These are phyloP conservation scores for Limonium bicolor DNA, from an alignment of 148 eudicot species.

Conservation along the genomic window DNA sequence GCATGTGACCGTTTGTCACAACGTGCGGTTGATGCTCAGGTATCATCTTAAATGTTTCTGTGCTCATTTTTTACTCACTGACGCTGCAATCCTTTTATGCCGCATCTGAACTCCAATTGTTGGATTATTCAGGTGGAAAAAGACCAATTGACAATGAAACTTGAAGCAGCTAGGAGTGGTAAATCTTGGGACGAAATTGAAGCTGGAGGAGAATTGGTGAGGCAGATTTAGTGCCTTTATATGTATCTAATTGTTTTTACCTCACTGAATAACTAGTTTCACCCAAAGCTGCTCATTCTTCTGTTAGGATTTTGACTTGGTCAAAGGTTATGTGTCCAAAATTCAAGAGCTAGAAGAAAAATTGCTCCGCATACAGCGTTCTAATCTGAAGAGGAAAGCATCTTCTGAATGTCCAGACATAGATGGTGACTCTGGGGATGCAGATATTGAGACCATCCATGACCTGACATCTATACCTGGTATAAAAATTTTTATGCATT, in stretches of 20 bases:
- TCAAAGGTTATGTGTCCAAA: conserved; percentile 50
- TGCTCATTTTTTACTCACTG: background rate
- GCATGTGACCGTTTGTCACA: conserved; percentile 62
- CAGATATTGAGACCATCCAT: no score
- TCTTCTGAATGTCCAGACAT: conserved; percentile 28
- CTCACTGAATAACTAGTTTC: background rate
- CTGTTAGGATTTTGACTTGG: conserved; percentile 49
- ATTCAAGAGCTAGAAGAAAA: conserved; percentile 80
- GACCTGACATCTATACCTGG: no score
- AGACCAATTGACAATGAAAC: conserved; percentile 51
- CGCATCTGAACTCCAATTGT: background rate
- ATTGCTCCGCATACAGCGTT: conserved; percentile 33
- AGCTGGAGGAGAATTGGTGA: conserved; percentile 37
- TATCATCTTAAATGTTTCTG: conserved; percentile 7
- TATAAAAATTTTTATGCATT: no score
- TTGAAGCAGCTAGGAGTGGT: conserved; percentile 67
- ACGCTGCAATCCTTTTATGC: background rate
- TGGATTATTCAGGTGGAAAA: conserved; percentile 51
- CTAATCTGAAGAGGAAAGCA: conserved; percentile 21
- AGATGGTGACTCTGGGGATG: conserved; percentile 50
- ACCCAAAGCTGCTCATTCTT: background rate
- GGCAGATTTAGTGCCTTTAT: background rate
- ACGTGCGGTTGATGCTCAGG: conserved; percentile 92
- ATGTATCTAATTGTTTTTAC: background rate
- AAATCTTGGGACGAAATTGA: conserved; percentile 82